phyloP scores from a whole-genome alignment of 164 flowering plant genomes.

The Tinospora cordifolia region DNA sequence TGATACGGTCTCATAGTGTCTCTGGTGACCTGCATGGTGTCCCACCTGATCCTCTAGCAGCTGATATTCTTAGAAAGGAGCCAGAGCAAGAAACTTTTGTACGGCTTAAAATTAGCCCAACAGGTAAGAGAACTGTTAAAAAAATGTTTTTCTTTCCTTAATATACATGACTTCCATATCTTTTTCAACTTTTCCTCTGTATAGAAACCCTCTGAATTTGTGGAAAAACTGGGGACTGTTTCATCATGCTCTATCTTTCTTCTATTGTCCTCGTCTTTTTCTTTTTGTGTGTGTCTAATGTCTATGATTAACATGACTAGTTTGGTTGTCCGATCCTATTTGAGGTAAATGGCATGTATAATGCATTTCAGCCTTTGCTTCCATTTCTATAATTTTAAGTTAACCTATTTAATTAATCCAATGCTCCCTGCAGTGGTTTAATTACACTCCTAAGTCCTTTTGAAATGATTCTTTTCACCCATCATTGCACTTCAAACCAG shows the following conservation, averaged over 20 bases:
- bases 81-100: constrained; percentile 25
- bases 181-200: background rate
- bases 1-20: constrained; percentile 88
- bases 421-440: background rate
- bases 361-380: background rate
- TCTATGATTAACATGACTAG: background rate
- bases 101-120: constrained; percentile 62
- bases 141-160: background rate
- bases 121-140: constrained; percentile 36
- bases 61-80: constrained; percentile 68
- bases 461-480: background rate
- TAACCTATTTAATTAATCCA: background rate
- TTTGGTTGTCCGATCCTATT: background rate
- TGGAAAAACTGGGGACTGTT: background rate
- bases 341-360: background rate
- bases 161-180: background rate
- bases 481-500: too few species aligned
- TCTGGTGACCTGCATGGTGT: constrained; percentile 98
- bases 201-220: background rate
- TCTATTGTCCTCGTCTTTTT: too few species aligned
- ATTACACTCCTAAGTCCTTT: background rate
- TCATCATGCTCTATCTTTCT: background rate
- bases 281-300: background rate
- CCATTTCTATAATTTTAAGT: background rate
- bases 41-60: constrained; percentile 93